Evolutionary conservation across 148 eudicot species (phyloP).

Genomic region (Rhododendron ovatum): DNA sequence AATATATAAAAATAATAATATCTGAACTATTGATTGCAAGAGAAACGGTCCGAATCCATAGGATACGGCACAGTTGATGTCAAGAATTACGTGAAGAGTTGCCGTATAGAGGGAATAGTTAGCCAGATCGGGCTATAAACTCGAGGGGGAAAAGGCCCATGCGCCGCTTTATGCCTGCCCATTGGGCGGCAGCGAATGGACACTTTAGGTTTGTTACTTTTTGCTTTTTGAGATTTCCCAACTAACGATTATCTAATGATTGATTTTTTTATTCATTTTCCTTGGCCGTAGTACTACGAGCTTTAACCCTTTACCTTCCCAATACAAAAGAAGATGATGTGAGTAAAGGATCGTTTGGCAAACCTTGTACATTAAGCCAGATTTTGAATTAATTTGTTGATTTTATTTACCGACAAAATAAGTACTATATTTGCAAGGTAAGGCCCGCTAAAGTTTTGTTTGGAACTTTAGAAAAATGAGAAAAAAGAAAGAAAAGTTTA

Average conservation of each 20-base stretch:
- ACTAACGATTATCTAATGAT: conserved; percentile 19
- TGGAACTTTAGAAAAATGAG: too few relatives aligned
- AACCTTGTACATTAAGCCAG: not conserved
- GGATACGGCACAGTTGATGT: too few relatives aligned
- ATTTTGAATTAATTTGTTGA: too few relatives aligned
- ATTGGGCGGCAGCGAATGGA: conserved; percentile 17
- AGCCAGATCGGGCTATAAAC: not conserved
- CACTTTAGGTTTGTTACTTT: not conserved
- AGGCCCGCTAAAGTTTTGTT: too few relatives aligned
- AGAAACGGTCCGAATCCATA: too few relatives aligned
- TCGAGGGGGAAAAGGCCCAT: conserved; percentile 13
- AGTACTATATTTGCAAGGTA: too few relatives aligned
- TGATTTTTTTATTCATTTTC: conserved; percentile 1
- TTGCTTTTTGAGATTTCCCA: conserved; percentile 1
- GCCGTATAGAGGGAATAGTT: too few relatives aligned
- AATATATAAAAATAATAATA: too few relatives aligned
- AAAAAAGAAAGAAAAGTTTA: too few relatives aligned
- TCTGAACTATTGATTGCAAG: too few relatives aligned
- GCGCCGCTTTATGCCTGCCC: conserved; percentile 19
- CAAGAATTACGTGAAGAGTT: too few relatives aligned
- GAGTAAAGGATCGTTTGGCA: not conserved
- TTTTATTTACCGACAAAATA: too few relatives aligned
- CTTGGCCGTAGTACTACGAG: not conserved
- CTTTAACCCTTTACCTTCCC: not conserved
- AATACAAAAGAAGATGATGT: not conserved